phyloP scores from a whole-genome alignment of 108 stramenopile species.

The Cyclotella atomus region DNA sequence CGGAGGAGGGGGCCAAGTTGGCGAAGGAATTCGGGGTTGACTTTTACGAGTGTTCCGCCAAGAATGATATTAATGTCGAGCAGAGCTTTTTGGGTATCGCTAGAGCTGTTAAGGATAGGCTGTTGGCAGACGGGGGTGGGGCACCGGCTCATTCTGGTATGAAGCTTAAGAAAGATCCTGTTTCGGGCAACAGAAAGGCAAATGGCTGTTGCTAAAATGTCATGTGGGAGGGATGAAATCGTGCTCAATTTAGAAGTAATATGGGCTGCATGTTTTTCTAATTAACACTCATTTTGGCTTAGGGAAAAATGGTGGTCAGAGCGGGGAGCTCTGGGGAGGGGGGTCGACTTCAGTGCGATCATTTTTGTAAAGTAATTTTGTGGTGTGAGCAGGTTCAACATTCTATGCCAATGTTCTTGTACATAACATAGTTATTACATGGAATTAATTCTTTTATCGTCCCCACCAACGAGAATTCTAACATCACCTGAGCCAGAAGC shows the following conservation, averaged over 20 bases:
- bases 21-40: slow-evolving; percentile 95
- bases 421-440: neutral
- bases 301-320: no score
- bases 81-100: slow-evolving; percentile 86
- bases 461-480: neutral
- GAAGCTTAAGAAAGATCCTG: slow-evolving; percentile 44
- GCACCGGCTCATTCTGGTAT: slow-evolving; percentile 56
- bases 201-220: slow-evolving; percentile 38
- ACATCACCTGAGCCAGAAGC: slow-evolving; percentile 13
- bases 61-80: slow-evolving; percentile 94
- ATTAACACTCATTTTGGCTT: neutral
- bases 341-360: neutral
- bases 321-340: neutral
- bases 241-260: neutral
- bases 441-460: neutral
- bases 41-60: slow-evolving; percentile 98
- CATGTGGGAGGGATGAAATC: neutral
- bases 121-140: slow-evolving; percentile 83
- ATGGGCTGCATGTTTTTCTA: neutral
- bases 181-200: slow-evolving; percentile 31
- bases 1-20: slow-evolving; percentile 92
- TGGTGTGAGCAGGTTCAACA: neutral
- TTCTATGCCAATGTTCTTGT: no score
- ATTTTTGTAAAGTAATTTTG: neutral
- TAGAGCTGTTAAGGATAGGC: slow-evolving; percentile 81